Conservation (phyloP, 805 yeast genomes). For the Allodekkera sacchari region DNA sequence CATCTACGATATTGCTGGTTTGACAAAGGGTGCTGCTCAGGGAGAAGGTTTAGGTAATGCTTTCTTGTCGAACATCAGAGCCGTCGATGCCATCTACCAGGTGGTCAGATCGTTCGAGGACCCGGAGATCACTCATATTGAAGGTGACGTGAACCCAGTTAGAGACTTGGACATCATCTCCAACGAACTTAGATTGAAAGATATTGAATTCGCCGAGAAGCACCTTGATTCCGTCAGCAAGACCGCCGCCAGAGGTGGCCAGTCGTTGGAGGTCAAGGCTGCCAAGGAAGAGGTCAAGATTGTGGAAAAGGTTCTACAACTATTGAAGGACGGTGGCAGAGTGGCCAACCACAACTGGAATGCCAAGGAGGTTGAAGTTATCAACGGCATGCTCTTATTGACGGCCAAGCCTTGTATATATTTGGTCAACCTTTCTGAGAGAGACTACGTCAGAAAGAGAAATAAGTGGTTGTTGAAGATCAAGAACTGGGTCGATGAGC, state of each 20-base stretch:
- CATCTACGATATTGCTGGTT: conserved; percentile 94
- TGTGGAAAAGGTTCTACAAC: conserved; percentile 49
- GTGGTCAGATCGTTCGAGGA: conserved; percentile 97
- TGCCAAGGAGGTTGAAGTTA: conserved; percentile 52
- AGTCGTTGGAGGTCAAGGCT: conserved; percentile 55
- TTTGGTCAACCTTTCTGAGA: conserved; percentile 63
- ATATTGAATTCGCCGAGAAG: conserved; percentile 77
- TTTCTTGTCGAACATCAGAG: conserved; percentile 91
- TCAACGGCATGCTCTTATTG: conserved; percentile 63
- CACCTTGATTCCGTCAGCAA: conserved; percentile 50
- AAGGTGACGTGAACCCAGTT: conserved; percentile 92
- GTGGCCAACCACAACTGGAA: conserved; percentile 56
- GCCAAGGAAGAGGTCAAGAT: conserved; percentile 53
- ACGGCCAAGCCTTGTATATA: conserved; percentile 88
- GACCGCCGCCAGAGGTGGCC: conserved; percentile 56
- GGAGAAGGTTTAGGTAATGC: conserved; percentile 99
- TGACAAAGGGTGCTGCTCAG: conserved; percentile 91
- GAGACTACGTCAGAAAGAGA: conserved; percentile 48
- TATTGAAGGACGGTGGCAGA: conserved; percentile 57
- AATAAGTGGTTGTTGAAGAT: conserved; percentile 47
- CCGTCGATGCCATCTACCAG: conserved; percentile 96
- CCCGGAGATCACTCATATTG: conserved; percentile 95
- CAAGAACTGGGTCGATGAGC: conserved; percentile 54
- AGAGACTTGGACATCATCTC: conserved; percentile 89
- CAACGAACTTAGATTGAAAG: conserved; percentile 91